phyloP scores from a whole-genome alignment of 192 early-diverging fungal species.

The Coemansia sp. region DNA sequence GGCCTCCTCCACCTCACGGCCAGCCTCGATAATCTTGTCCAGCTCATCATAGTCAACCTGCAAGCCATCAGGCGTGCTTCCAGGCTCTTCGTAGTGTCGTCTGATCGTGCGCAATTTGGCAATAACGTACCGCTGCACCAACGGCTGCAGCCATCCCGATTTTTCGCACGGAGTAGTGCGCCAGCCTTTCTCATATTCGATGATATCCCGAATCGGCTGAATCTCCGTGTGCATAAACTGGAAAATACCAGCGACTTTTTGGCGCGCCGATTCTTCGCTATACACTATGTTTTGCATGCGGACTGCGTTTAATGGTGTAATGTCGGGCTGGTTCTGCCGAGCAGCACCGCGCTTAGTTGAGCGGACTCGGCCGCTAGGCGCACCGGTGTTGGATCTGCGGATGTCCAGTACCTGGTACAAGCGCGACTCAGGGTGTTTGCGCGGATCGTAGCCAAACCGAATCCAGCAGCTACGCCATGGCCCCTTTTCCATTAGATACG shows the following conservation, averaged over 20 bases:
- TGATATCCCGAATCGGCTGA: slow-evolving; percentile 21
- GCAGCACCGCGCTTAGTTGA: neutral
- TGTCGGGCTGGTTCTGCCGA: neutral
- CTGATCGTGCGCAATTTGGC: slow-evolving; percentile 18
- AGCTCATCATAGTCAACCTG: slow-evolving; percentile 28
- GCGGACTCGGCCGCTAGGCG: slow-evolving; percentile 3
- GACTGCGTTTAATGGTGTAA: slow-evolving; percentile 8
- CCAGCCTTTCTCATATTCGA: slow-evolving; percentile 32
- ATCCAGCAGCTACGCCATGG: slow-evolving; percentile 56
- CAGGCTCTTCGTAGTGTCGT: neutral
- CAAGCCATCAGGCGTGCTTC: neutral
- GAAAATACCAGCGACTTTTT: slow-evolving; percentile 32
- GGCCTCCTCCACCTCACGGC: slow-evolving; percentile 18
- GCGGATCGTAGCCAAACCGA: slow-evolving; percentile 51
- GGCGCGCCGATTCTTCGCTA: slow-evolving; percentile 21
- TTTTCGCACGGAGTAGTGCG: slow-evolving; percentile 25
- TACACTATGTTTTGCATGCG: slow-evolving; percentile 17
- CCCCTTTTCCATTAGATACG: slow-evolving; percentile 41
- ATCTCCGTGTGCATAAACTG: slow-evolving; percentile 34
- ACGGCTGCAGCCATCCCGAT: slow-evolving; percentile 44
- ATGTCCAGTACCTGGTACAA: slow-evolving; percentile 50
- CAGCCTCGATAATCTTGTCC: slow-evolving; percentile 16
- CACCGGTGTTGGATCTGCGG: slow-evolving; percentile 6
- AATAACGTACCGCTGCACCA: slow-evolving; percentile 22
- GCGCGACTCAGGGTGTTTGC: slow-evolving; percentile 34